Base-by-base conservation (phyloP, 2,329 filamentous ascomycete species). In the Monilinia aucupariae region DNA sequence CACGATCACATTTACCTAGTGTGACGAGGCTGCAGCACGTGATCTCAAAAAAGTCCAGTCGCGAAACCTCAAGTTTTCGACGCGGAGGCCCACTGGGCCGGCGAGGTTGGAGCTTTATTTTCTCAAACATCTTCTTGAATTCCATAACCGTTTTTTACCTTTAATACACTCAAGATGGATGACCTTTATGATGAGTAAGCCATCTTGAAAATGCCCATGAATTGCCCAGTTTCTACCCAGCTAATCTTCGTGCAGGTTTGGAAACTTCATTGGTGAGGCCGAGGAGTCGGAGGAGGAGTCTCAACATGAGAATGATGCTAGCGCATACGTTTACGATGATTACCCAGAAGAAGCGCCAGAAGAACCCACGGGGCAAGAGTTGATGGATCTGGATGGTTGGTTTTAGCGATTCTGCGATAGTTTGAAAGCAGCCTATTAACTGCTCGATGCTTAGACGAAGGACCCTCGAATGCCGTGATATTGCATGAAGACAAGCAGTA, bases 401-500 rank as follows among this genome's bases (percentile, higher is more conserved):
- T 70, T 52, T 54, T 34, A 30, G 8, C 30, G 30, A 30, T 32
- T 17, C 41, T 49, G 4, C n/a, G 15, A 15, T 61, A 62, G 32
- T 47, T 22, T 8, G 32, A 32, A 27, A 32, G 65, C 30, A 22
- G 6, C 8, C 27, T 25, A 25, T 27, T 56, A 34, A 58, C 13
- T 25, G 25, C 20, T 34, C 9, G 13, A 12, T 17, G 15, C 34
- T 25, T 68, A 84, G 85, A 91, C 75, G 88, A 92, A 55, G 92
- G 90, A 17, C 90, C 93, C 4, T 97, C 92, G 6, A 99, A 97
- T 76, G 93, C 94, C 59, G 92, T 99, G n/a, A 84, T 99, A 64
- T 84, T 99, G 52, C 94, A 99, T 78, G 94, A 99, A 81, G 94
- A 99, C 79, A 99, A 99, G 77, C 94, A 97, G 75, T 99, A 99